Conservation (phyloP, 73 alveolate species). For the Durusdinium trenchii region DNA sequence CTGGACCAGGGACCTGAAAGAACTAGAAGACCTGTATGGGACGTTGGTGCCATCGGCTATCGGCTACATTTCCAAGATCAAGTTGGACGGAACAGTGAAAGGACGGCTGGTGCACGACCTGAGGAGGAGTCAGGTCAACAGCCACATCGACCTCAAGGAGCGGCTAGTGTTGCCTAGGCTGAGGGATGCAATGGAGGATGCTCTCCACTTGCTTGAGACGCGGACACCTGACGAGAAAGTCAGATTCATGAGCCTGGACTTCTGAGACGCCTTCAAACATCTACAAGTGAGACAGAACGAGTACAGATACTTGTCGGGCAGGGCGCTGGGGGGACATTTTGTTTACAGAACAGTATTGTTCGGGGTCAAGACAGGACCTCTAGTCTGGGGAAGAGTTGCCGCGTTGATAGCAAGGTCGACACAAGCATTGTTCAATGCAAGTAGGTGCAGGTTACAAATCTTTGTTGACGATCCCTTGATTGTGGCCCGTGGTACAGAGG, state of each 20-base stretch:
- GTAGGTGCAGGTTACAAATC: not conserved
- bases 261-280: slow-evolving; percentile 37
- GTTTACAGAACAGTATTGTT: not conserved
- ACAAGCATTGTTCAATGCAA: not conserved
- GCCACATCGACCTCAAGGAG: not conserved
- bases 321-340: not conserved
- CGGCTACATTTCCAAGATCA: slow-evolving; percentile 13
- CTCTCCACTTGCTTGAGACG: not conserved
- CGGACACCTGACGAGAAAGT: not conserved
- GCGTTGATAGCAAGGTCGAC: not conserved
- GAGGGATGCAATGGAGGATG: not conserved
- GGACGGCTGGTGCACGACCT: slow-evolving; percentile 48
- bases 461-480: slow-evolving; percentile 48
- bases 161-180: not conserved
- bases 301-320: not conserved
- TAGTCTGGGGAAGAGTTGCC: not conserved
- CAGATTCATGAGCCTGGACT: not conserved
- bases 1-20: not conserved
- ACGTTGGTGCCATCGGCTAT: not conserved
- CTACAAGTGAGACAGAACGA: not conserved
- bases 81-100: slow-evolving; percentile 22
- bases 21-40: not conserved
- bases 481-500: not conserved
- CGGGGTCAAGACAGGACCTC: not conserved
- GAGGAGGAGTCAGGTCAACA: slow-evolving; percentile 2